Evolutionary conservation across 768 basidiomycete species (phyloP).

Genomic region (Tylopilus vinaceipallidus): DNA sequence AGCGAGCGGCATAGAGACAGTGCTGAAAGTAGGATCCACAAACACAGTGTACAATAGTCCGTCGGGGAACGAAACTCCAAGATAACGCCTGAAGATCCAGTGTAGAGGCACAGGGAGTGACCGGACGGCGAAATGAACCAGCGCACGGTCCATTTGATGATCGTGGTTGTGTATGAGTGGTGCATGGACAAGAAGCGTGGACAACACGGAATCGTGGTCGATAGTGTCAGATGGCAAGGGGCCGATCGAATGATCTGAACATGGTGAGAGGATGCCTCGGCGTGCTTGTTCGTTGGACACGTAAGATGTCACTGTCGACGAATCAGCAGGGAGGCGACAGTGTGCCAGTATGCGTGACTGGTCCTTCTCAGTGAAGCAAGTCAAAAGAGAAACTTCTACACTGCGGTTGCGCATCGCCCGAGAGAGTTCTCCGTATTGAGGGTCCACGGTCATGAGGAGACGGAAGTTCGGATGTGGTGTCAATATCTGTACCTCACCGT

Average conservation of each 20-base stretch:
- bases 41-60: constrained; percentile 19
- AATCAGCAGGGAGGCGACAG: constrained; percentile 44
- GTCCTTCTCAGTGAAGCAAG: constrained; percentile 44
- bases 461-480: constrained; percentile 87
- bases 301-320: constrained; percentile 4
- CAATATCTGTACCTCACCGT: constrained; percentile 71
- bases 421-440: constrained; percentile 89
- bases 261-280: constrained; percentile 19
- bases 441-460: constrained; percentile 92
- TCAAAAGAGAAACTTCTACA: constrained; percentile 68
- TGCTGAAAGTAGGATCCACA: constrained; percentile 14
- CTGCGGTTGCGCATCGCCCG: constrained; percentile 99
- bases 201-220: constrained; percentile 49
- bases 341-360: constrained; percentile 43
- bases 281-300: constrained; percentile 24
- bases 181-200: constrained; percentile 40
- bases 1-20: constrained; percentile 11
- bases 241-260: background rate
- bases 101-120: constrained; percentile 12
- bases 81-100: constrained; percentile 24
- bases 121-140: constrained; percentile 29
- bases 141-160: constrained; percentile 16
- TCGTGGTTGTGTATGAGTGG: constrained; percentile 28
- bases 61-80: constrained; percentile 11
- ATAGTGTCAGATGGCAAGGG: constrained; percentile 39